A percentile compares a stretch with the other conserved stretches of the same genome.
Conservation (phyloP, 352 stramenopile genomes). For the Albugo laibachii region DNA sequence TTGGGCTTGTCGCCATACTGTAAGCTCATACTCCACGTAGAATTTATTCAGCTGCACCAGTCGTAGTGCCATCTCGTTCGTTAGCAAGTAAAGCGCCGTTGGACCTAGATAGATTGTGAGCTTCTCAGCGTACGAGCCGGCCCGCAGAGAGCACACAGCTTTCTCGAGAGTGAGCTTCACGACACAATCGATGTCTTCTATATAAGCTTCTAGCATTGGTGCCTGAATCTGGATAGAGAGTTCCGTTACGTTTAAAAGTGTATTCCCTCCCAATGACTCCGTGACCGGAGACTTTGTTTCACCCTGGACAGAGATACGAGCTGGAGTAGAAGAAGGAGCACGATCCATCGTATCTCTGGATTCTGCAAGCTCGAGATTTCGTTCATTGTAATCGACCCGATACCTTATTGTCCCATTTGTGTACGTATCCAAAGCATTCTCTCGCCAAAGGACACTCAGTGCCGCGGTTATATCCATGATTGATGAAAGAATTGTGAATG, state of each 20-base stretch:
- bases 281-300: too few relatives aligned
- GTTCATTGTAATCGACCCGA: conserved; percentile 8
- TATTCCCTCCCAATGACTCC: not conserved
- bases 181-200: conserved; percentile 75
- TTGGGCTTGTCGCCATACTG: too few relatives aligned
- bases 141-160: conserved; percentile 40
- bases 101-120: conserved; percentile 50
- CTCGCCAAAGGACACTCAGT: conserved; percentile 39
- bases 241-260: conserved; percentile 46
- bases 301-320: too few relatives aligned
- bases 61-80: conserved; percentile 69
- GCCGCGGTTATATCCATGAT: conserved; percentile 60
- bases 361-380: conserved; percentile 3
- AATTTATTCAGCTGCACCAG: conserved; percentile 67
- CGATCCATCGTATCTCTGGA: conserved; percentile 5
- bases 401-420: too few relatives aligned
- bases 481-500: conserved; percentile 39
- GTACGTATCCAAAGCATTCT: too few relatives aligned
- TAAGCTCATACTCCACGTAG: conserved; percentile 48
- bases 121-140: conserved; percentile 36
- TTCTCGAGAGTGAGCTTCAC: conserved; percentile 72
- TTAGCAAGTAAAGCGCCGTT: conserved; percentile 66
- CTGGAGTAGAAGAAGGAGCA: not conserved
- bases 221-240: conserved; percentile 50
- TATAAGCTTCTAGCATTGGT: conserved; percentile 65